Conservation (phyloP, 192 early-diverging fungal genomes). For the Umbelopsis sp. region DNA sequence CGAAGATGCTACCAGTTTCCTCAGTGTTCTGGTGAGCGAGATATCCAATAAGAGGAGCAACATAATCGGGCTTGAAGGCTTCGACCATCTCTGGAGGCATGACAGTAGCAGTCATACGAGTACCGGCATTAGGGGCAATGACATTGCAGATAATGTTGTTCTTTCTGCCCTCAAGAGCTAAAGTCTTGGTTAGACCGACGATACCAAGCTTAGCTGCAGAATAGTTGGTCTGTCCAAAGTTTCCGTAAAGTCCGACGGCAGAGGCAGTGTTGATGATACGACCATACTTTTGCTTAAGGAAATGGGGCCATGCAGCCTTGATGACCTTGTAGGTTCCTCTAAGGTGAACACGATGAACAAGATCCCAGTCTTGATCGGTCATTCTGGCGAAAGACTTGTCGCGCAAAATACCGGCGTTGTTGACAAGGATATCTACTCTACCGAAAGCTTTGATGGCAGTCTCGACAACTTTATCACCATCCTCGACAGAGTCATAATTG, state of each 20-base stretch:
- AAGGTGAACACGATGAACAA: slow-evolving; percentile 88
- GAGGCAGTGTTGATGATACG: slow-evolving; percentile 94
- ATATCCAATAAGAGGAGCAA: slow-evolving; percentile 92
- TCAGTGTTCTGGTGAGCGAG: slow-evolving; percentile 79
- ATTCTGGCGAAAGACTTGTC: slow-evolving; percentile 93
- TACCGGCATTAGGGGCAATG: slow-evolving; percentile 97
- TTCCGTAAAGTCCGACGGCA: slow-evolving; percentile 93
- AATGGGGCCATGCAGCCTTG: slow-evolving; percentile 96
- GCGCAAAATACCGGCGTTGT: slow-evolving; percentile 97
- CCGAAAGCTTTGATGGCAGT: slow-evolving; percentile 88
- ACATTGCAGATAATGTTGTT: slow-evolving; percentile 92
- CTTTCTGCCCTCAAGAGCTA: slow-evolving; percentile 89
- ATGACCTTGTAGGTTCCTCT: slow-evolving; percentile 91
- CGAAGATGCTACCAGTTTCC: slow-evolving; percentile 88
- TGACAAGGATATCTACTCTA: slow-evolving; percentile 83
- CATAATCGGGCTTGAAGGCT: slow-evolving; percentile 94
- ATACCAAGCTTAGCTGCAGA: slow-evolving; percentile 84
- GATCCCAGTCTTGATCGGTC: slow-evolving; percentile 93
- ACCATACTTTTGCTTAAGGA: slow-evolving; percentile 93
- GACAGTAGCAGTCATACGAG: slow-evolving; percentile 96
- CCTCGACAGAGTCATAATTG: slow-evolving; percentile 92
- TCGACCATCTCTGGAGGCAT: slow-evolving; percentile 95
- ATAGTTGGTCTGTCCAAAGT: slow-evolving; percentile 68
- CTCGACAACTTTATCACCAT: slow-evolving; percentile 92
- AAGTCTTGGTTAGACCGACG: slow-evolving; percentile 87